phyloP scores from a whole-genome alignment of 2,329 filamentous ascomycete genomes.

The Xylaria sp. region DNA sequence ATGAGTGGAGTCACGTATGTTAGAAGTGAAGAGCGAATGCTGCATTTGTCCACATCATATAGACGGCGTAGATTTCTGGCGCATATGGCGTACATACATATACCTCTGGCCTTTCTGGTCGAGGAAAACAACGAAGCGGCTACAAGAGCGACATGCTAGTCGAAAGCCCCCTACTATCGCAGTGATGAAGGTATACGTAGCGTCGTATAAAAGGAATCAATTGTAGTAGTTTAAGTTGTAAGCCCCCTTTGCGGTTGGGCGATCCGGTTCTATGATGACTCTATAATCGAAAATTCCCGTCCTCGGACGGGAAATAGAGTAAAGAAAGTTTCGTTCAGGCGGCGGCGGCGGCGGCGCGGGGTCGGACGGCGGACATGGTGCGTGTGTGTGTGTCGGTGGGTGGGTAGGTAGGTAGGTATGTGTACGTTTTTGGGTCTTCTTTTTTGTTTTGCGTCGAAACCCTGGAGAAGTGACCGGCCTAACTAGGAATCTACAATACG shows the following conservation, averaged over 20 bases:
- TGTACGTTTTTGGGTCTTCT: background rate
- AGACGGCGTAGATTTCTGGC: constrained; percentile 24
- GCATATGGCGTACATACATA: constrained; percentile 20
- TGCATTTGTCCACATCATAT: constrained; percentile 10
- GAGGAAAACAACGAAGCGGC: constrained; percentile 8
- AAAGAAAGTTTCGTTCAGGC: constrained; percentile 13
- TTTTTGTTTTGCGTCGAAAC: background rate
- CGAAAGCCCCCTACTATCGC: background rate
- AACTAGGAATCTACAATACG: too few relatives aligned
- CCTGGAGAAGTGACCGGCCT: background rate
- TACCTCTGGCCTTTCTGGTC: constrained; percentile 3
- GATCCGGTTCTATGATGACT: background rate
- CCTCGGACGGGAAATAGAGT: background rate
- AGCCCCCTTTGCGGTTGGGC: background rate
- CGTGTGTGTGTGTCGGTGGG: constrained; percentile 1
- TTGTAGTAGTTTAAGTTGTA: background rate
- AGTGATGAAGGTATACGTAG: background rate
- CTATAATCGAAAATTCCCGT: background rate
- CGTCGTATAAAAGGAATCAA: background rate
- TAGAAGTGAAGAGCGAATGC: constrained; percentile 14
- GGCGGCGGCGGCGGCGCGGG: constrained; percentile 34
- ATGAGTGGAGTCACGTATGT: constrained; percentile 79
- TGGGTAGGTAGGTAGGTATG: background rate
- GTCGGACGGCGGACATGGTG: constrained; percentile 37
- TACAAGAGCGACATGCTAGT: constrained; percentile 1